Conservation (phyloP, 805 yeast genomes). For the Metschnikowia reukaufii region DNA sequence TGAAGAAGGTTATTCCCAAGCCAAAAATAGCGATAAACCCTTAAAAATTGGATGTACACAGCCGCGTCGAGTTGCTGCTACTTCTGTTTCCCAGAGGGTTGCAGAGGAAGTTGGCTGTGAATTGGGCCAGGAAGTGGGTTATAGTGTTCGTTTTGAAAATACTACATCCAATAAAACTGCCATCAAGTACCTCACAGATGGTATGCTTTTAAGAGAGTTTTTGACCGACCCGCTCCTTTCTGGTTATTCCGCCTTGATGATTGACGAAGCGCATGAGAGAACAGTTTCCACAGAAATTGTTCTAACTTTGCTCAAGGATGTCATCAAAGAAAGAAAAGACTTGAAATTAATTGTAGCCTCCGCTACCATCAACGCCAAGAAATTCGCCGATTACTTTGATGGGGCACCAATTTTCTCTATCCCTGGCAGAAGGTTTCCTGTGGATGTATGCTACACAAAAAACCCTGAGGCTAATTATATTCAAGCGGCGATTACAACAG, state of each 20-base stretch:
- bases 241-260: constrained; percentile 78
- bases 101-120: constrained; percentile 81
- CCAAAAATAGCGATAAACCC: constrained; percentile 25
- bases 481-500: constrained; percentile 84
- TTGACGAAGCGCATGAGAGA: constrained; percentile 97
- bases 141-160: constrained; percentile 85
- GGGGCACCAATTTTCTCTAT: constrained; percentile 84
- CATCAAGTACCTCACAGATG: constrained; percentile 92
- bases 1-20: constrained; percentile 75
- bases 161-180: constrained; percentile 61
- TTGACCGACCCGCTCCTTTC: constrained; percentile 69
- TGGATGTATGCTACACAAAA: constrained; percentile 76
- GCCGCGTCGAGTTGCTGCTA: constrained; percentile 95
- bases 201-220: constrained; percentile 87
- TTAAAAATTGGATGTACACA: constrained; percentile 80
- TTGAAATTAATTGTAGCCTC: constrained; percentile 80
- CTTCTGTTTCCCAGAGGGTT: constrained; percentile 85
- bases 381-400: constrained; percentile 78
- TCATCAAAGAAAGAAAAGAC: constrained; percentile 61
- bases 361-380: constrained; percentile 90
- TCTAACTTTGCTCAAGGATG: constrained; percentile 76
- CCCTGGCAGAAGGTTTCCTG: constrained; percentile 94
- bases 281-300: constrained; percentile 87
- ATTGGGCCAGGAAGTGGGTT: constrained; percentile 91
- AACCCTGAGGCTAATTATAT: constrained; percentile 90